Conservation (phyloP, 106 monocot species). For the Narthecium ossifragum region DNA sequence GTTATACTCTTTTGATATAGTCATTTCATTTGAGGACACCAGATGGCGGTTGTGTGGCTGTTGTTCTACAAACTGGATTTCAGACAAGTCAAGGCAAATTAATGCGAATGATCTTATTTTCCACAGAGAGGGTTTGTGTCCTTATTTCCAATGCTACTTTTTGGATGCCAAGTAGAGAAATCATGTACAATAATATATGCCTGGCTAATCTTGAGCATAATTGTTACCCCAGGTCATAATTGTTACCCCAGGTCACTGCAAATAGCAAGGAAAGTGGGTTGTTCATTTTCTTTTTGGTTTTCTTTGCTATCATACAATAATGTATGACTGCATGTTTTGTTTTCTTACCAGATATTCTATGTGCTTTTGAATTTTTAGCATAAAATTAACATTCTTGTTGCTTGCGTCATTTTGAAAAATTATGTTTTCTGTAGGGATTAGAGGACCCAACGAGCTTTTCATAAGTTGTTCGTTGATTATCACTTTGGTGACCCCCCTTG, state of each 20-base stretch:
- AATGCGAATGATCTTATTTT: constrained; percentile 97
- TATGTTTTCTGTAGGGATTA: constrained; percentile 48
- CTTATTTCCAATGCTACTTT: not conserved
- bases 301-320: constrained; percentile 97
- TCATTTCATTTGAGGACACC: constrained; percentile 73
- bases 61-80: constrained; percentile 92
- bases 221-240: no score
- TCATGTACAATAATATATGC: not conserved
- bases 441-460: constrained; percentile 96
- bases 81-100: constrained; percentile 98
- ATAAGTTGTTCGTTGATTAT: constrained; percentile 97
- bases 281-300: constrained; percentile 92
- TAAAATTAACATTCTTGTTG: not conserved
- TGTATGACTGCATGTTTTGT: constrained; percentile 27
- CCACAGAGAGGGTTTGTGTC: constrained; percentile 80
- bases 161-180: no score
- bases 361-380: not conserved
- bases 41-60: constrained; percentile 95
- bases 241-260: constrained; percentile 95
- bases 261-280: constrained; percentile 98
- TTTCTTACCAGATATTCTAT: not conserved
- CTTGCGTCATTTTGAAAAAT: not conserved
- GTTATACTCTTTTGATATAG: constrained; percentile 40
- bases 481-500: constrained; percentile 97
- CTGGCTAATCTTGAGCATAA: not conserved